Conservation (phyloP, 2,329 filamentous ascomycete species). For the Pseudophaeomoniella oleicola region DNA sequence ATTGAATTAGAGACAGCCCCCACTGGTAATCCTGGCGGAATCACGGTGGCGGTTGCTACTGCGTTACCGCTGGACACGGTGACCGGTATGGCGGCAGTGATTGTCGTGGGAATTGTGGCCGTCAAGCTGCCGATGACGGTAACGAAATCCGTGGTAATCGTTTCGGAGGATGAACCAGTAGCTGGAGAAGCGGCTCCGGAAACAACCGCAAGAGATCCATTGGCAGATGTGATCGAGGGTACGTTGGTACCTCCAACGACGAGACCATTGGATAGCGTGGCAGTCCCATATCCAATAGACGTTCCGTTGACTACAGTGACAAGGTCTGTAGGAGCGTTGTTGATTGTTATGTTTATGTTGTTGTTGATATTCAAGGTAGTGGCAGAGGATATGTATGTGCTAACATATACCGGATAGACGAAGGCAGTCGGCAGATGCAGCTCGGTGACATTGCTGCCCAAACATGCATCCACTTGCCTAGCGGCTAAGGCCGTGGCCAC, state of each 20-base stretch:
- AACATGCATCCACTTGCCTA: not conserved
- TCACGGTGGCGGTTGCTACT: not conserved
- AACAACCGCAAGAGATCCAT: not conserved
- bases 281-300: not conserved
- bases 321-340: not conserved
- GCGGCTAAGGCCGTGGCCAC: not conserved
- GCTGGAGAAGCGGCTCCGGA: not conserved
- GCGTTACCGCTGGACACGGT: not conserved
- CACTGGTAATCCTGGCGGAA: not conserved
- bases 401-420: not conserved
- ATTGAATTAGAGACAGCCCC: not conserved
- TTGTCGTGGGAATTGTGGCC: not conserved
- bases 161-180: not conserved
- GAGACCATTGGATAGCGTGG: not conserved
- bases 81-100: not conserved
- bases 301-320: not conserved
- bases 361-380: not conserved
- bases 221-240: not conserved
- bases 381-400: not conserved
- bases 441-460: not conserved
- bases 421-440: not conserved
- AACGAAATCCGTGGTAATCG: not conserved
- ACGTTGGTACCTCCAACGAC: not conserved
- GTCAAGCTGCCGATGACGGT: not conserved
- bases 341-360: not conserved